Conservation (phyloP, 345 rosid genomes). For the Hibiscus mutabilis region DNA sequence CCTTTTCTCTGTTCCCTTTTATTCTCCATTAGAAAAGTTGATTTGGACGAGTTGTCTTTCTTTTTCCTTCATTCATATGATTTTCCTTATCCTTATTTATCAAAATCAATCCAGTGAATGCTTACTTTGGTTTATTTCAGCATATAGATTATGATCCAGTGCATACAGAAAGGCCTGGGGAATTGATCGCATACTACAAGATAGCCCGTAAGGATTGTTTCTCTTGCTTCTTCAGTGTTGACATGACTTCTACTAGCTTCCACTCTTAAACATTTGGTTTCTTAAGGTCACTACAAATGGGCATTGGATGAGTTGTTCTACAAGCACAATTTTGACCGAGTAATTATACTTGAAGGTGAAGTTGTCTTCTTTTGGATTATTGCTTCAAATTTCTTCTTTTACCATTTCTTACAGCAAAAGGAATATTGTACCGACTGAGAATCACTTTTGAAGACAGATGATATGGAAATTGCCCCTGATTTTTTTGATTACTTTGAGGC, state of each 20-base stretch:
- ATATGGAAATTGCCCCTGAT: slow-evolving; percentile 96
- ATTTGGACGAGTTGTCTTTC: background rate
- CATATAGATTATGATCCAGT: slow-evolving; percentile 77
- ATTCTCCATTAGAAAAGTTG: background rate
- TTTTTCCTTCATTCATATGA: background rate
- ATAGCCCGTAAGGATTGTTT: slow-evolving; percentile 62
- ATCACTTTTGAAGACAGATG: slow-evolving; percentile 59
- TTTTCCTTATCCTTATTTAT: background rate
- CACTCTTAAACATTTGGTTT: slow-evolving; percentile 18
- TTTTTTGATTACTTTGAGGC: slow-evolving; percentile 98
- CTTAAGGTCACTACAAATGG: slow-evolving; percentile 90
- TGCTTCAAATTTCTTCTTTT: background rate
- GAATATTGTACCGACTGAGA: slow-evolving; percentile 12
- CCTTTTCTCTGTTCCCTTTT: background rate
- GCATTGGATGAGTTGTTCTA: slow-evolving; percentile 85
- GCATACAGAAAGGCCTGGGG: slow-evolving; percentile 83
- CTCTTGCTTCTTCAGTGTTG: slow-evolving; percentile 14
- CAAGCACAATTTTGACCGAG: slow-evolving; percentile 69
- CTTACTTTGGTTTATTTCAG: slow-evolving; percentile 35
- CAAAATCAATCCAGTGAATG: background rate
- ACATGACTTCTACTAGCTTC: slow-evolving; percentile 12
- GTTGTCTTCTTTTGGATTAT: slow-evolving; percentile 10
- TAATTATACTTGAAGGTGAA: slow-evolving; percentile 91
- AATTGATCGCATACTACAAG: slow-evolving; percentile 84
- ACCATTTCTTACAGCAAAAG: background rate